Evolutionary conservation across 2,329 filamentous ascomycete genomes (phyloP).

Genomic region (Alternaria brassicicola): DNA sequence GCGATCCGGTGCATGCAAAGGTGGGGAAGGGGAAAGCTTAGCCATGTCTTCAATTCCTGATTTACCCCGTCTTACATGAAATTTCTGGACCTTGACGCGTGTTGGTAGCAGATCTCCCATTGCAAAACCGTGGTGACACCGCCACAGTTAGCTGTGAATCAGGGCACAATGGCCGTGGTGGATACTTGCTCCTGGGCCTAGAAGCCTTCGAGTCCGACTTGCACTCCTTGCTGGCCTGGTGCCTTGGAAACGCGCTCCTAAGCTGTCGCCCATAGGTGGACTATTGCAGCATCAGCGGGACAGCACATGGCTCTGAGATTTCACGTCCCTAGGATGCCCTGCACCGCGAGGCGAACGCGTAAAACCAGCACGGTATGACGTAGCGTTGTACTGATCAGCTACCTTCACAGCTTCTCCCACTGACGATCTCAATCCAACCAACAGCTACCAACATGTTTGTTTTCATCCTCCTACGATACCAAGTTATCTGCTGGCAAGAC

Average conservation of each 20-base stretch:
- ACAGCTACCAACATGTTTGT: not conserved
- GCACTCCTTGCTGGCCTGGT: not conserved
- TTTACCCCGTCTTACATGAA: constrained; percentile 17
- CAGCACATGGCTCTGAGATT: constrained; percentile 13
- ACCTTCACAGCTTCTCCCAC: not conserved
- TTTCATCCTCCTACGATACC: not conserved
- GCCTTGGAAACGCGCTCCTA: constrained; percentile 19
- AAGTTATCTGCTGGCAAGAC: not conserved
- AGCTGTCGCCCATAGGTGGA: constrained; percentile 16
- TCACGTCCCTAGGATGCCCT: not conserved
- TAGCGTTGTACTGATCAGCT: not conserved
- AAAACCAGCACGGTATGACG: constrained; percentile 3
- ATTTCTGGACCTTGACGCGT: constrained; percentile 13
- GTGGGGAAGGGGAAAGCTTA: constrained; percentile 36
- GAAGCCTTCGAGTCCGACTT: constrained; percentile 16
- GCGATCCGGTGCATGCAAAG: constrained; percentile 18
- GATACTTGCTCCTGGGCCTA: constrained; percentile 19
- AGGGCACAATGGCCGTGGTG: constrained; percentile 12
- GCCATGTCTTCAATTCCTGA: constrained; percentile 29
- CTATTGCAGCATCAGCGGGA: constrained; percentile 3
- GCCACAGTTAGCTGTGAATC: constrained; percentile 28
- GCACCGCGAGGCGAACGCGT: not conserved
- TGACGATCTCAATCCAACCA: constrained; percentile 1
- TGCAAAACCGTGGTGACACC: constrained; percentile 9
- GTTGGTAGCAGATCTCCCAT: constrained; percentile 1